A percentile compares a stretch with the other conserved stretches of the same genome.
Evolutionary conservation across 192 early-diverging fungal species (phyloP).

Genomic region (Spizellomyces sp.): DNA sequence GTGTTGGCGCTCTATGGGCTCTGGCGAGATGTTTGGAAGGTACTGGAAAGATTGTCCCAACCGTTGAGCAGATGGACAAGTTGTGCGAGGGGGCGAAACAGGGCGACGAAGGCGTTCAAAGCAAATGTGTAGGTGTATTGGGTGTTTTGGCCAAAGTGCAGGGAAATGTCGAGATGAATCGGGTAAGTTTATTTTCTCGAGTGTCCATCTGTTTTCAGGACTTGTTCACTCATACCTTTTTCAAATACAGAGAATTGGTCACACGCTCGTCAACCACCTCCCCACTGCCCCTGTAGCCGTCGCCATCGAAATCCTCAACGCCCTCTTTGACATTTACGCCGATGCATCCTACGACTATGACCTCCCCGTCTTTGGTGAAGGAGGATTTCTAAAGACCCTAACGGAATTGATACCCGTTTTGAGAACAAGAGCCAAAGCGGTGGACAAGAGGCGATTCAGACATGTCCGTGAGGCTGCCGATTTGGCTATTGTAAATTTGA

Average conservation of each 20-base stretch:
- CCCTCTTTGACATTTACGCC: conserved; percentile 86
- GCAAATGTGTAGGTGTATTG: not conserved
- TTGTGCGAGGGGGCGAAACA: no score
- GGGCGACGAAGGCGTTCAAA: no score
- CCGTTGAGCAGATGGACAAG: no score
- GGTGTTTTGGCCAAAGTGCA: not conserved
- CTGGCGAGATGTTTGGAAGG: no score
- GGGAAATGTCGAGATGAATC: not conserved
- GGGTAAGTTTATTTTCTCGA: no score
- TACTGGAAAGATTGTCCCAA: no score
- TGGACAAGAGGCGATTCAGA: conserved; percentile 72
- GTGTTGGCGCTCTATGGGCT: no score
- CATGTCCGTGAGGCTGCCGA: conserved; percentile 78
- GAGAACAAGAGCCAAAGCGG: conserved; percentile 55
- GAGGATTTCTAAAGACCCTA: conserved; percentile 61
- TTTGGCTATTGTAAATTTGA: conserved; percentile 76
- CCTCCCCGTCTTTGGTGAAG: conserved; percentile 77
- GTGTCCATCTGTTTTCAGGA: no score
- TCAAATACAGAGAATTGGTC: not conserved
- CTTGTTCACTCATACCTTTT: no score
- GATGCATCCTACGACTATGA: conserved; percentile 85
- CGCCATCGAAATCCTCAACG: conserved; percentile 75
- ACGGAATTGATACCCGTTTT: conserved; percentile 53
- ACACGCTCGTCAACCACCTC: not conserved
- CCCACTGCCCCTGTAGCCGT: conserved; percentile 37